Conservation (phyloP, 2,329 filamentous ascomycete genomes). For the Bipolaris bicolor region DNA sequence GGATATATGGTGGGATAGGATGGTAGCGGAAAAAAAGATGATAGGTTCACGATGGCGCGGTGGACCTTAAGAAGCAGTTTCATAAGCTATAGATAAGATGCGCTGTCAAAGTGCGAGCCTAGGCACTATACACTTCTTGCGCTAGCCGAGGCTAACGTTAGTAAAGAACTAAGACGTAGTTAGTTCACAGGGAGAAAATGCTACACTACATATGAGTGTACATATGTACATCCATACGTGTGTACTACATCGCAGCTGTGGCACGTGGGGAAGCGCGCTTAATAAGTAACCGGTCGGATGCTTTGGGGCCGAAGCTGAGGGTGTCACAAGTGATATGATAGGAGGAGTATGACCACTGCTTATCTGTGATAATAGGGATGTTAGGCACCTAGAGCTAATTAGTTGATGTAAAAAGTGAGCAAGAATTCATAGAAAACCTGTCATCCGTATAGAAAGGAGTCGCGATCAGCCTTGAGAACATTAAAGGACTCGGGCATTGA, state of each 20-base stretch:
- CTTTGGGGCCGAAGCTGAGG: too few relatives aligned
- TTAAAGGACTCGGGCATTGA: not conserved
- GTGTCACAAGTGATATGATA: not conserved
- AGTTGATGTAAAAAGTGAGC: not conserved
- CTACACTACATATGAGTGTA: not conserved
- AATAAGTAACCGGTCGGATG: not conserved
- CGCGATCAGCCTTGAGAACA: not conserved
- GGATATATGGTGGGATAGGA: conserved; percentile 14
- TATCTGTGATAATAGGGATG: not conserved
- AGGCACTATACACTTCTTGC: too few relatives aligned
- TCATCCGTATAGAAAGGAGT: not conserved
- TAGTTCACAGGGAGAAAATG: not conserved
- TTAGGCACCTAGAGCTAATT: not conserved
- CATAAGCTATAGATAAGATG: not conserved
- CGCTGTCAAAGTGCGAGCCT: too few relatives aligned
- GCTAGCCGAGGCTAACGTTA: not conserved
- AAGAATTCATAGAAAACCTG: not conserved
- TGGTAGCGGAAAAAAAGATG: not conserved
- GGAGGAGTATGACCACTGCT: not conserved
- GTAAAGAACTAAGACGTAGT: not conserved
- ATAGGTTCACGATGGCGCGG: too few relatives aligned
- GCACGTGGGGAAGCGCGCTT: not conserved
- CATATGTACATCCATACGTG: not conserved
- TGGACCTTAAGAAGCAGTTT: not conserved
- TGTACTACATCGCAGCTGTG: not conserved